Base-by-base conservation (phyloP, 495 filamentous ascomycete genomes). In the Penicillium malachiteum region DNA sequence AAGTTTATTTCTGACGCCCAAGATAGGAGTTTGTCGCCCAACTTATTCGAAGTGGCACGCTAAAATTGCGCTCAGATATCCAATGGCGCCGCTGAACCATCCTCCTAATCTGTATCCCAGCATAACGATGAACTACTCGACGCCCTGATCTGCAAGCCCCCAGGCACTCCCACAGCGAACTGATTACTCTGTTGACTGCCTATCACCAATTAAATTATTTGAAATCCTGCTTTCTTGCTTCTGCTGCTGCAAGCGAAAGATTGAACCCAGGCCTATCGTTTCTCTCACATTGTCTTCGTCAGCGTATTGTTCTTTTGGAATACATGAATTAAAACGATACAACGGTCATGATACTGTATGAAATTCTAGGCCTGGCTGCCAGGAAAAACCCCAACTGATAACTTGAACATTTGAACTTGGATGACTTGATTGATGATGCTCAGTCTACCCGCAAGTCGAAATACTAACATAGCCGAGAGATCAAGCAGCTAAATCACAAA, bases 51-150 rank as follows among this genome's bases (percentile, higher is more conserved):
- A 18, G 14, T 44, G 54, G 52, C 32, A 34, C 14, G 48, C 50
- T 32, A 18, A 16, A 39, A 32, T 40, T 42, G 57, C 45, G 45
- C 52, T 52, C 59, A 38, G 48, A 35, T 58, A 55, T 54, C 57
- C 48, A 56, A 54, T 57, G 48, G 42, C 49, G 30, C 40, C 21
- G 46, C 50, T 33, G 40, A 42, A 48, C 16, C 30, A 18, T 14
- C 45, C 52, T 38, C 43, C 14, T 56, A 49, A 49, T 55, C 18
- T 38, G 26, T 17, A 52, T 40, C 33, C 13, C 13, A 31, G 54
- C 44, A 37, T 13, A 13, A 37, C 12, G 34, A 37, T 30, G 47
- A 17, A 5, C 31, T 46, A 43, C 18, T 30, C 37, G 17, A 41
- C 17, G 14, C 16, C 42, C 12, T 37, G 52, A 58, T 55, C 46